Conservation (phyloP, 23 red algal species). For the Chondrus crispus region DNA sequence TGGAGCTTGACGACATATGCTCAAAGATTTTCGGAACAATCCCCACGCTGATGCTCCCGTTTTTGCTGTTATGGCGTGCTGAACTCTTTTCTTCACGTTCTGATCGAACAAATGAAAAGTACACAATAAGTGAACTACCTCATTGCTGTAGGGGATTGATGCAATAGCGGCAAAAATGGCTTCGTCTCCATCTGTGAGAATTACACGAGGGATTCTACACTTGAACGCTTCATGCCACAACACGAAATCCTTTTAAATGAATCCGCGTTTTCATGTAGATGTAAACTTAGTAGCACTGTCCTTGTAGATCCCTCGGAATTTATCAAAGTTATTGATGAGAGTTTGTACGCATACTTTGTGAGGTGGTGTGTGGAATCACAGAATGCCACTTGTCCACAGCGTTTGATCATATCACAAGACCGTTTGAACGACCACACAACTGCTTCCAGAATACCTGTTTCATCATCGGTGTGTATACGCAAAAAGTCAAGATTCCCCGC, state of each 20-base stretch:
- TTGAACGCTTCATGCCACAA: constrained; percentile 7
- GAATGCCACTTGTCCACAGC: too few relatives aligned
- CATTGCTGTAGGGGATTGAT: background rate
- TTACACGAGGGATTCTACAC: background rate
- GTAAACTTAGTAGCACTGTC: too few relatives aligned
- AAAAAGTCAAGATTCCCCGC: too few relatives aligned
- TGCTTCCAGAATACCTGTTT: too few relatives aligned
- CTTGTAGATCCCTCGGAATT: too few relatives aligned
- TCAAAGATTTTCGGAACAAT: background rate
- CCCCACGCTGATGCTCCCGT: background rate
- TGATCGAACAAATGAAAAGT: constrained; percentile 6
- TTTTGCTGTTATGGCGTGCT: background rate
- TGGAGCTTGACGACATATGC: background rate
- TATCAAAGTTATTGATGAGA: too few relatives aligned
- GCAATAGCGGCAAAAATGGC: background rate
- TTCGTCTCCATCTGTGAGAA: background rate
- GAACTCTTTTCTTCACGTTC: background rate
- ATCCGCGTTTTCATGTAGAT: background rate
- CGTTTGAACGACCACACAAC: too few relatives aligned
- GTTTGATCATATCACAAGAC: too few relatives aligned
- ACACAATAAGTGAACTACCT: background rate
- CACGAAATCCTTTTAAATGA: background rate
- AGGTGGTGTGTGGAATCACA: too few relatives aligned
- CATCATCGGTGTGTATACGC: too few relatives aligned
- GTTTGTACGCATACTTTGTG: too few relatives aligned